phyloP scores from a whole-genome alignment of 768 basidiomycete genomes.

The Boletus subparvulus region DNA sequence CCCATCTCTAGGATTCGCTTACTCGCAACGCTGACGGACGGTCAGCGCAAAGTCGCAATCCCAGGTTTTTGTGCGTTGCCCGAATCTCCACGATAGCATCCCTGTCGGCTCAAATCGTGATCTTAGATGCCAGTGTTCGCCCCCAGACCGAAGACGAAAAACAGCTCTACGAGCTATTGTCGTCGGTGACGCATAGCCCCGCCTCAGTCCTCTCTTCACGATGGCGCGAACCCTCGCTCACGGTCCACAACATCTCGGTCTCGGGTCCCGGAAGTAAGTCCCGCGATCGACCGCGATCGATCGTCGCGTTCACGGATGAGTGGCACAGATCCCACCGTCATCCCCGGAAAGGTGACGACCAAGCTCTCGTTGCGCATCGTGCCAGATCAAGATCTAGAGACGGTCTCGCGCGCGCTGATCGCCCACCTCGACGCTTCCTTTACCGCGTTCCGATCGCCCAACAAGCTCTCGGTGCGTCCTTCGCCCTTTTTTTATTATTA shows the following conservation, averaged over 20 bases:
- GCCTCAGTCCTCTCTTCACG: conserved; percentile 68
- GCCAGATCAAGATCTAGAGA: conserved; percentile 83
- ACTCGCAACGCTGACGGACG: conserved; percentile 66
- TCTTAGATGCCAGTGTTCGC: conserved; percentile 73
- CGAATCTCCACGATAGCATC: not conserved
- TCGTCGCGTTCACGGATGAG: not conserved
- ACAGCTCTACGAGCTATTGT: conserved; percentile 64
- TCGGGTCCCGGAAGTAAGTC: conserved; percentile 76
- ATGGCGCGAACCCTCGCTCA: conserved; percentile 91
- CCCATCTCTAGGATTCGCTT: conserved; percentile 62
- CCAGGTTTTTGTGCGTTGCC: conserved; percentile 76
- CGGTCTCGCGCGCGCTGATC: conserved; percentile 60
- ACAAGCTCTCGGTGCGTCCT: conserved; percentile 59
- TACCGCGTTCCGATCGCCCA: conserved; percentile 58
- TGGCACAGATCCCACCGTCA: conserved; percentile 75
- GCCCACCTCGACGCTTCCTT: conserved; percentile 62
- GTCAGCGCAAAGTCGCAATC: conserved; percentile 59
- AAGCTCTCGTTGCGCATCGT: conserved; percentile 91
- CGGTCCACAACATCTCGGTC: conserved; percentile 80
- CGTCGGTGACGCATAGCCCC: conserved; percentile 64
- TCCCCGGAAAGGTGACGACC: conserved; percentile 80
- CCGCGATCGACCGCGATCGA: not conserved
- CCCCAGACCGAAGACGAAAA: conserved; percentile 66
- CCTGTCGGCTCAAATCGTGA: not conserved
- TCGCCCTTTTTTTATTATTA: not conserved